These are phyloP conservation scores for Glycyrrhiza uralensis DNA, from an alignment of 306 rosid species.

Conservation along the genomic window DNA sequence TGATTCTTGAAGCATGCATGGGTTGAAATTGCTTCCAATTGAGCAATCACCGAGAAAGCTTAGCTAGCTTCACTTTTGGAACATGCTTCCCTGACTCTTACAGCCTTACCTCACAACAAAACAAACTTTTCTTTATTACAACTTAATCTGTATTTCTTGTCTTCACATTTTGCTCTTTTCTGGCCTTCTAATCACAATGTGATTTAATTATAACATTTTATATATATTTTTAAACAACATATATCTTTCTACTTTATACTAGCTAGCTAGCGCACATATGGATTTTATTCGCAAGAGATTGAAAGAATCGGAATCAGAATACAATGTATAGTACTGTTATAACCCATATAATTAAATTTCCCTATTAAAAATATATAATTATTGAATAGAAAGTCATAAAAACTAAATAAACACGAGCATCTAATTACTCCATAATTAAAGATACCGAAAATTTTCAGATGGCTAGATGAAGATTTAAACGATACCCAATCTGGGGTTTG, in stretches of 20 bases:
- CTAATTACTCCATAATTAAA: background rate
- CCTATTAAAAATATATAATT: background rate
- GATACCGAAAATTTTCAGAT: background rate
- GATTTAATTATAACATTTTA: background rate
- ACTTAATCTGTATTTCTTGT: background rate
- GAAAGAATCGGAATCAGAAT: background rate
- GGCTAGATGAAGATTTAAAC: background rate
- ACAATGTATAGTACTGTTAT: background rate
- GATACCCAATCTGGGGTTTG: background rate
- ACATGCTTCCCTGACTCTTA: slow-evolving; percentile 28
- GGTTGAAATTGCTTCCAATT: slow-evolving; percentile 18
- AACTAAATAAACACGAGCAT: background rate
- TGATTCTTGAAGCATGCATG: background rate
- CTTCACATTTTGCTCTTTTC: background rate
- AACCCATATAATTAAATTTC: background rate
- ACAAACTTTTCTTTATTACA: slow-evolving; percentile 18
- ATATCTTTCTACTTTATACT: background rate
- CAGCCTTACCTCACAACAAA: background rate
- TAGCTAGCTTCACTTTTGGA: background rate
- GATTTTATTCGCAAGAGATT: background rate
- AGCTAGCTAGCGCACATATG: background rate
- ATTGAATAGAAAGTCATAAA: background rate
- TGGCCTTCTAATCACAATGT: background rate
- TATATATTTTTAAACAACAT: background rate
- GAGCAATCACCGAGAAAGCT: background rate